Percentiles rank a stretch among this genome's conserved stretches.
phyloP scores from a whole-genome alignment of 495 filamentous ascomycete genomes.

The Trichocladium uniseriatum region DNA sequence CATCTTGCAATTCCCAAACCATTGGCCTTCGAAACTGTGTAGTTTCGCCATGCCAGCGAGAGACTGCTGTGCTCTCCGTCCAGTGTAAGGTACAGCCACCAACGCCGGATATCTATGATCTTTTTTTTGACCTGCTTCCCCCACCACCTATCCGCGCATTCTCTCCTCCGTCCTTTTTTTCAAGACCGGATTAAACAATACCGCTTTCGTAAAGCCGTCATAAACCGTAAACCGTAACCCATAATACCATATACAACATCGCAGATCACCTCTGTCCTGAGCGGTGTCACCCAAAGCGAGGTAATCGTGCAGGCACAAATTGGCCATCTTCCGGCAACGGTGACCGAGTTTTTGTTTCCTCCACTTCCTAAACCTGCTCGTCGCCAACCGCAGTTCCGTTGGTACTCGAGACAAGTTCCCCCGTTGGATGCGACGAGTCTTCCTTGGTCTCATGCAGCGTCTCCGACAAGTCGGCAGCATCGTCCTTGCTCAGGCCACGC shows the following conservation, averaged over 20 bases:
- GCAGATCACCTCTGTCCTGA: background rate
- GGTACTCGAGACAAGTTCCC: too few species aligned
- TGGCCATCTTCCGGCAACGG: background rate
- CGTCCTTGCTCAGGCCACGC: constrained; percentile 51
- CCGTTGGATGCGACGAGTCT: background rate
- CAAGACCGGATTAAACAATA: too few species aligned
- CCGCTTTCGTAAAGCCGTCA: background rate
- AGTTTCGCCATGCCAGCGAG: too few species aligned
- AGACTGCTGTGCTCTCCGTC: too few species aligned
- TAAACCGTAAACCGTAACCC: background rate
- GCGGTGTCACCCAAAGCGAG: constrained; percentile 21
- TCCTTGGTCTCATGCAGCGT: constrained; percentile 1
- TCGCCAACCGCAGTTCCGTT: background rate
- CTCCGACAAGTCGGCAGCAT: constrained; percentile 16
- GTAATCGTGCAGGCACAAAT: constrained; percentile 29
- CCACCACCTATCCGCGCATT: too few species aligned
- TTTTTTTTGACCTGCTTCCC: too few species aligned
- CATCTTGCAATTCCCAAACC: too few species aligned
- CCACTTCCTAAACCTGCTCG: background rate
- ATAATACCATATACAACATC: background rate
- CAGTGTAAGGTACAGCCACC: too few species aligned
- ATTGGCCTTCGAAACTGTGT: too few species aligned
- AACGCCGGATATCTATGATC: too few species aligned
- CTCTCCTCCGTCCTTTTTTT: too few species aligned
- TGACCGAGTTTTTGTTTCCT: constrained; percentile 11